Base-by-base conservation (phyloP, 1,139 yeast genomes). In the Arxiozyma slooffiae region DNA sequence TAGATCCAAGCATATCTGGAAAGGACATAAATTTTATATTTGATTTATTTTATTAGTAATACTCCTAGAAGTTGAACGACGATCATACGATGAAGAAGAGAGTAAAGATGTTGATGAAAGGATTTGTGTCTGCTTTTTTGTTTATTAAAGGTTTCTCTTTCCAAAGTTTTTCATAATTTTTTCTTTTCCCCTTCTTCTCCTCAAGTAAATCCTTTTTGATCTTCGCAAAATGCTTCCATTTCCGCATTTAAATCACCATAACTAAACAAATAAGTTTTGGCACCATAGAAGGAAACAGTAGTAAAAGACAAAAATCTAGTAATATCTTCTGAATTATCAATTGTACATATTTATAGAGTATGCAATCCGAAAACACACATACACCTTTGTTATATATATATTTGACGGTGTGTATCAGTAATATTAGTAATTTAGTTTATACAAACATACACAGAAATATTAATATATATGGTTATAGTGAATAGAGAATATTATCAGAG, bases 221-320 rank as follows among this genome's bases (percentile, higher is more conserved):
- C 48, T 2, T 60, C 59, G 50, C 61, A 71, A 50, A 55, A 68
- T 7, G 67, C 70, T 50, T 67, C 64, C 40, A 69, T 44, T 4
- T 72, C 71, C 20, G 52, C 56, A 52, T 60, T 57, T 17, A 62
- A 38, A 47, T 59, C 65, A 46, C 70, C 65, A 60, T 71, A 65
- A 42, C 70, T 64, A 30, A 66, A 68, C 38, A 79, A 60, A 49
- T 71, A 70, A 49, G 67, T 68, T 41, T 63, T 66, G 2, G 83
- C 82, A 38, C 71, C 74, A 21, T 70, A 63, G 17, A 67, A 63
- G 2, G 78, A 68, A 14, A 71, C 67, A 48, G 72, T 73, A 6
- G 82, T 73, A 51, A 79, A 63, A 30, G 72, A 71, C 50, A 77
- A 71, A 62, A 86, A 85, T 59, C 45, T 42, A 14, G 45, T 24